These are phyloP conservation scores for Simplicillium sp. DNA, from an alignment of 2,329 filamentous ascomycete genomes.

Conservation along the genomic window DNA sequence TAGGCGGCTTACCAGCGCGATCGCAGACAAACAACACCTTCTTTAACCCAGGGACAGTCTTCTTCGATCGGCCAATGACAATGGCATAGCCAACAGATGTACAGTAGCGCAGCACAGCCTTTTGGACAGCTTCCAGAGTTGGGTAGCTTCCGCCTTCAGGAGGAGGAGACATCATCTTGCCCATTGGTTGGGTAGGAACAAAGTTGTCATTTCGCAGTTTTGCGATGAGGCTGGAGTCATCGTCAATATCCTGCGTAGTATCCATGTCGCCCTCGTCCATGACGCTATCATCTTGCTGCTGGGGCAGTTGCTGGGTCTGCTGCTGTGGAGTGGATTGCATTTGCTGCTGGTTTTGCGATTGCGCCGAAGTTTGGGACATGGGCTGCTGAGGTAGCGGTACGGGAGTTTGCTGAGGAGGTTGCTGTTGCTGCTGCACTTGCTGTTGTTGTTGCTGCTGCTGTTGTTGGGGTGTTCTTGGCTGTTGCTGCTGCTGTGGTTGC, in stretches of 20 bases:
- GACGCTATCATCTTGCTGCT: constrained; percentile 30
- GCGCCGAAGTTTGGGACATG: constrained; percentile 18
- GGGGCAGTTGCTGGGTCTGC: constrained; percentile 24
- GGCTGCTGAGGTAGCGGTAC: constrained; percentile 17
- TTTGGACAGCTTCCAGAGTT: constrained; percentile 55
- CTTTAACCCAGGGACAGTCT: constrained; percentile 56
- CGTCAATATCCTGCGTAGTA: constrained; percentile 36
- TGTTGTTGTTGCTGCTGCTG: constrained; percentile 20
- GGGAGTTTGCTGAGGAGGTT: constrained; percentile 11
- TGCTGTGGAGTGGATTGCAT: constrained; percentile 13
- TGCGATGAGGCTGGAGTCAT: constrained; percentile 31
- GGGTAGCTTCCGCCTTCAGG: constrained; percentile 56
- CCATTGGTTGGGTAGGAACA: constrained; percentile 44
- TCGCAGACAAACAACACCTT: constrained; percentile 61
- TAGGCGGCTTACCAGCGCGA: constrained; percentile 52
- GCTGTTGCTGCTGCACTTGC: constrained; percentile 16
- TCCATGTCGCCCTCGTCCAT: constrained; percentile 45
- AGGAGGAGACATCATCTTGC: constrained; percentile 51
- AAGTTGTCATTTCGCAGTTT: constrained; percentile 41
- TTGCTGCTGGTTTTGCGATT: constrained; percentile 11
- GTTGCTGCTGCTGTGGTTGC: constrained; percentile 15
- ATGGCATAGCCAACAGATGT: constrained; percentile 60
- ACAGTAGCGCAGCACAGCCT: constrained; percentile 54
- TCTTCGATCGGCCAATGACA: constrained; percentile 59
- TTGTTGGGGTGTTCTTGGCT: constrained; percentile 12